phyloP scores from a whole-genome alignment of 306 rosid species.

The Quercus parvula region DNA sequence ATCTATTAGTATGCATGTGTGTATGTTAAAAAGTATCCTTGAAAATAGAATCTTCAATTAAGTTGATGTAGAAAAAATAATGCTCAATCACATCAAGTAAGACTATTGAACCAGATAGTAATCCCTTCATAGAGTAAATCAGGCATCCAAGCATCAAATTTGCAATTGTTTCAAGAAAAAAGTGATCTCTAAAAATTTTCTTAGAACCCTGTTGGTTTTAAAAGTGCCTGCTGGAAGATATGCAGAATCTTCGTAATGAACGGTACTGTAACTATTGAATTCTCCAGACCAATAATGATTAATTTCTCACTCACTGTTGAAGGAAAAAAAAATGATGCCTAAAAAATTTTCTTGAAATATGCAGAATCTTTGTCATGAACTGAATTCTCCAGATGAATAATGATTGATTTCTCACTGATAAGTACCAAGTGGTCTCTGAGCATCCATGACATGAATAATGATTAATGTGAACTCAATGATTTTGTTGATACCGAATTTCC shows the following conservation, averaged over 20 bases:
- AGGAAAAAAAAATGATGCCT: too few relatives aligned
- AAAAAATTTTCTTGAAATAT: too few relatives aligned
- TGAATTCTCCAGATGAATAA: too few relatives aligned
- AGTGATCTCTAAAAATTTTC: not conserved
- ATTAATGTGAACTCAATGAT: not conserved
- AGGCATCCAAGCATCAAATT: not conserved
- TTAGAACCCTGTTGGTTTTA: not conserved
- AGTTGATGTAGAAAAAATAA: not conserved
- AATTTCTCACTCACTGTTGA: too few relatives aligned
- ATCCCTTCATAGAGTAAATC: not conserved
- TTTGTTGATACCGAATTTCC: not conserved
- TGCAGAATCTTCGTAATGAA: not conserved
- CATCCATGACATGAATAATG: not conserved
- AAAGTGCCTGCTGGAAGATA: not conserved
- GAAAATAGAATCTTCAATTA: not conserved
- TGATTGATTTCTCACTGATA: too few relatives aligned
- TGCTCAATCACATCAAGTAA: not conserved
- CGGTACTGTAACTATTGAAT: not conserved
- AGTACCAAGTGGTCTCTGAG: too few relatives aligned
- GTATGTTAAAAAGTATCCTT: too few relatives aligned
- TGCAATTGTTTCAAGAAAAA: not conserved
- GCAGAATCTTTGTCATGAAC: too few relatives aligned
- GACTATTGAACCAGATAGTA: not conserved
- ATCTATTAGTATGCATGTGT: too few relatives aligned
- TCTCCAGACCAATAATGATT: not conserved